Evolutionary conservation across 2,329 filamentous ascomycete genomes (phyloP).

Genomic region (Chaetomium globosum): DNA sequence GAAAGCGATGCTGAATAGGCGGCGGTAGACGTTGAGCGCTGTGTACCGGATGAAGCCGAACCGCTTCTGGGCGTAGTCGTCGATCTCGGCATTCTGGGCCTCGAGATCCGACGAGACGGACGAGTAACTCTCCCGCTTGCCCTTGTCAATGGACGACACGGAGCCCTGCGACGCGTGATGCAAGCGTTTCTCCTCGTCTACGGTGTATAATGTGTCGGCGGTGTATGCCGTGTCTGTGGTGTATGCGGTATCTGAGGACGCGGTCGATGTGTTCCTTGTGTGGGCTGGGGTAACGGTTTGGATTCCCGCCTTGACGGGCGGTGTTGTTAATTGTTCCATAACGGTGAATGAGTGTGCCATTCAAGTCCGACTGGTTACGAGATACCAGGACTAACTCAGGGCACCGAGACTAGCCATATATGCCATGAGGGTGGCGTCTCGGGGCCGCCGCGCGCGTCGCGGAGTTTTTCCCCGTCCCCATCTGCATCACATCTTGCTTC

Average conservation of each 20-base stretch:
- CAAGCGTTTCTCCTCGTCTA: neutral
- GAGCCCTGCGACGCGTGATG: neutral
- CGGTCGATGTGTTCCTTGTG: neutral
- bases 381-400: neutral
- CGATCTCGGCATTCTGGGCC: conserved; percentile 27
- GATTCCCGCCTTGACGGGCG: neutral
- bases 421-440: neutral
- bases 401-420: conserved; percentile 1
- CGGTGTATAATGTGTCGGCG: neutral
- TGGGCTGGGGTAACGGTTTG: neutral
- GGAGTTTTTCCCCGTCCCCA: conserved; percentile 1
- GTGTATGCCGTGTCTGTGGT: neutral
- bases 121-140: conserved; percentile 10
- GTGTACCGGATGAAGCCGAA: conserved; percentile 44
- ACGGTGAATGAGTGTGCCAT: neutral
- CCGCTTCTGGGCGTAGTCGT: conserved; percentile 30
- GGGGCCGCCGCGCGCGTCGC: neutral
- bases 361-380: neutral
- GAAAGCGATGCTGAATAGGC: conserved; percentile 58
- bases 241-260: conserved; percentile 7
- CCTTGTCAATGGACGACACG: conserved; percentile 15
- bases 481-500: conserved; percentile 4
- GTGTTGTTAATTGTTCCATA: neutral
- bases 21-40: conserved; percentile 58
- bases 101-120: conserved; percentile 28